Evolutionary conservation across 768 basidiomycete genomes (phyloP).

Genomic region (Boletus subcaerulescens): DNA sequence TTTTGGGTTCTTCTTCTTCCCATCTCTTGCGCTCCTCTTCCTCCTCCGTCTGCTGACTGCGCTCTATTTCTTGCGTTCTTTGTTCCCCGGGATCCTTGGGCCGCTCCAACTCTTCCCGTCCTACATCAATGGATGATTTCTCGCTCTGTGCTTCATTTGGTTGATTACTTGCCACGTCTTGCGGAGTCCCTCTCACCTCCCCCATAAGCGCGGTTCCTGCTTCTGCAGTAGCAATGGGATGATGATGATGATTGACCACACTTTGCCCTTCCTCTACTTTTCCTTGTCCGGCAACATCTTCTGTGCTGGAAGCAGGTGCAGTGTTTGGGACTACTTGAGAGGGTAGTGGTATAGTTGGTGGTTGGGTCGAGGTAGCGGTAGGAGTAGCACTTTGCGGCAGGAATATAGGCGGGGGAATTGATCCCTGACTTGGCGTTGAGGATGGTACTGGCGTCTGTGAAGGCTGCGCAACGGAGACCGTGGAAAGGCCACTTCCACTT

Average conservation of each 20-base stretch:
- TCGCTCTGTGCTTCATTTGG: slow-evolving; percentile 16
- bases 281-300: slow-evolving; percentile 38
- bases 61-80: neutral
- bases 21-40: slow-evolving; percentile 2
- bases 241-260: neutral
- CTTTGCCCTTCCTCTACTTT: slow-evolving; percentile 36
- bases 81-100: neutral
- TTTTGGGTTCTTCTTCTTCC: slow-evolving; percentile 40
- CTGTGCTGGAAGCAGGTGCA: slow-evolving; percentile 17
- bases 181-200: neutral
- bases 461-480: slow-evolving; percentile 1
- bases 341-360: slow-evolving; percentile 20
- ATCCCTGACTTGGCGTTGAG: slow-evolving; percentile 2
- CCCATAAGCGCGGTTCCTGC: neutral
- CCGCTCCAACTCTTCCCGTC: neutral
- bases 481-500: neutral
- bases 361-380: slow-evolving; percentile 13
- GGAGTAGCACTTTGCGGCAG: neutral
- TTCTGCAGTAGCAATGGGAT: neutral
- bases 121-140: slow-evolving; percentile 8
- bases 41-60: neutral
- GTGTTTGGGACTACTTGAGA: slow-evolving; percentile 6
- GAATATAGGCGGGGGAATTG: slow-evolving; percentile 5
- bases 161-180: neutral
- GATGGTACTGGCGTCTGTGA: slow-evolving; percentile 1